Base-by-base conservation (phyloP, 345 rosid genomes). In the Euclidium syriacum region DNA sequence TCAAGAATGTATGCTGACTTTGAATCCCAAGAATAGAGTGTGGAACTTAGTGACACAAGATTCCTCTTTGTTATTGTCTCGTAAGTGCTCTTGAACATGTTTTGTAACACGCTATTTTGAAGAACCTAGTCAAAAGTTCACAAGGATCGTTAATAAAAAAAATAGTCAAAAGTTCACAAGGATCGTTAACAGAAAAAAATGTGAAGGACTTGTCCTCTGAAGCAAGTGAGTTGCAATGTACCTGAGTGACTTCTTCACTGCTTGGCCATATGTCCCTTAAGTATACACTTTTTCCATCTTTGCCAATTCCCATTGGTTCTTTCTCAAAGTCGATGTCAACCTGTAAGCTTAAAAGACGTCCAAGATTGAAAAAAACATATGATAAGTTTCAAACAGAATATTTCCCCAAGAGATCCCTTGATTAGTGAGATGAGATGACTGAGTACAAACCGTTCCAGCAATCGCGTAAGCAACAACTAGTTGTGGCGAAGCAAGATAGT, bases 391-490 rank as follows among this genome's bases (percentile, higher is more conserved):
- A 6, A n/a, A 40, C 3, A 14, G 5, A 3, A 26, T 4, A 8
- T n/a, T n/a, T n/a, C 17, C 3, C n/a, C 20, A 54, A 10, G 26
- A 14, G 3, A 40, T 17, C 10, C 4, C 10, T 40, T 11, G 3
- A 6, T 14, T 4, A 3, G 9, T 40, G 22, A 40, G 44, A 15
- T 8, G 6, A 40, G n/a, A n/a, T n/a, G n/a, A n/a, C n/a, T 7
- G 7, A 27, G 32, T 40, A 19, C 47, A 19, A 12, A 38, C 47
- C 17, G 84, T 84, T 72, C 90, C 87, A 49, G 87, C 83, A 62
- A 86, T 87, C 46, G 90, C 83, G 65, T 84, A 86, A n/a, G 86
- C 90, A 62, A 86, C 87, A 63, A 81, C 95, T 61, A 79, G 55
- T 24, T 85, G 90, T 25, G 94, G 89, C 10, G 89, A 83, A 69